phyloP scores from a whole-genome alignment of 2,329 filamentous ascomycete species.

The Macrophomina tecta region DNA sequence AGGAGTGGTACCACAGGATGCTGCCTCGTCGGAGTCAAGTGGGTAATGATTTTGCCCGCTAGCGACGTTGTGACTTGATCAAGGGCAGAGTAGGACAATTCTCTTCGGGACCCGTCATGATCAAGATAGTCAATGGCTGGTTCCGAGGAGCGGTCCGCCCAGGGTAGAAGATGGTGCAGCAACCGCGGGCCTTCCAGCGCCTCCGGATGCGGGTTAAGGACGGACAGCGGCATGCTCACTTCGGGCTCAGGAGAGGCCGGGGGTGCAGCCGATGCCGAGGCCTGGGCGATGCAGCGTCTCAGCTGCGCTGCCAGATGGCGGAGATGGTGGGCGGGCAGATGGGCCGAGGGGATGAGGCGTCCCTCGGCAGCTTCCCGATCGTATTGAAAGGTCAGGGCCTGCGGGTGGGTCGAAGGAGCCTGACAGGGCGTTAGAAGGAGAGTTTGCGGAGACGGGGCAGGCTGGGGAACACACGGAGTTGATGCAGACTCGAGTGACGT shows the following conservation, averaged over 20 bases:
- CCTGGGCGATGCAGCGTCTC: slow-evolving; percentile 19
- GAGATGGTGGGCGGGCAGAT: slow-evolving; percentile 26
- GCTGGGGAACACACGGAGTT: slow-evolving; percentile 16
- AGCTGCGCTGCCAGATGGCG: slow-evolving; percentile 28
- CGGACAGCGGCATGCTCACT: slow-evolving; percentile 50
- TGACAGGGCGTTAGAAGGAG: slow-evolving; percentile 10
- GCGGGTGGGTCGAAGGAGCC: slow-evolving; percentile 8
- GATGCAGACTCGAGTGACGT: slow-evolving; percentile 28
- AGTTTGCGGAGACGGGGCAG: neutral
- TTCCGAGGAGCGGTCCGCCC: slow-evolving; percentile 38
- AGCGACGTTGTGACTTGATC: slow-evolving; percentile 64
- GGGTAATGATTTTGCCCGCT: slow-evolving; percentile 57
- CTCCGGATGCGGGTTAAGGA: slow-evolving; percentile 63
- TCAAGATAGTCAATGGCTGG: slow-evolving; percentile 70
- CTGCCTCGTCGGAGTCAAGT: slow-evolving; percentile 36
- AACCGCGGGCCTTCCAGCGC: slow-evolving; percentile 60
- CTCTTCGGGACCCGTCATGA: slow-evolving; percentile 52
- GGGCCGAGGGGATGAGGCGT: slow-evolving; percentile 15
- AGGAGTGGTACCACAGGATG: slow-evolving; percentile 73
- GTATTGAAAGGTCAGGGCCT: slow-evolving; percentile 22
- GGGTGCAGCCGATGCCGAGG: neutral
- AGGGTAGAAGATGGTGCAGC: slow-evolving; percentile 68
- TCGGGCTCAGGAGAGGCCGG: neutral
- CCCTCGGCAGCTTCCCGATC: slow-evolving; percentile 13
- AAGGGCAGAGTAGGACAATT: slow-evolving; percentile 67